Base-by-base conservation (phyloP, 1,284 basidiomycete species). In the Apiotrichum gracile region DNA sequence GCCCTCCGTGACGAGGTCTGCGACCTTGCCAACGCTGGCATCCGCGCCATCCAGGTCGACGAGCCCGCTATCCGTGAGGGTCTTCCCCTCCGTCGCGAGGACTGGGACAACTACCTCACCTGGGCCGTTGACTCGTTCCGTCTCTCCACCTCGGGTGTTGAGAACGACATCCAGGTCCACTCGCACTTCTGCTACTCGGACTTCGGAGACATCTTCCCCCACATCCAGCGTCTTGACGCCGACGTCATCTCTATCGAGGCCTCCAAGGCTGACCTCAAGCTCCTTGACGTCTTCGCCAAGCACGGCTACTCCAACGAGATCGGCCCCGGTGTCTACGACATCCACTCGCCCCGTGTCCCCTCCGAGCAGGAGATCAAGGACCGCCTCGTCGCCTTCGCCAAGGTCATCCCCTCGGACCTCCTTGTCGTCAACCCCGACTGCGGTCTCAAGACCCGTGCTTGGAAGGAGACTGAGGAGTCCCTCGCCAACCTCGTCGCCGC, bases 171-270 rank as follows among this genome's bases (percentile, higher is more conserved):
- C 69, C 92, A 97, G 80, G 91, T 91, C 64, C 92, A 96, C 81
- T 94, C 91, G 51, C 93, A 97, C 83, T 97, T 97, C 85, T 72
- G 69, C 61, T 76, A 77, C 76, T 77, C 76, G 43, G 78, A 80
- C 76, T 98, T 97, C 74, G 89, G 88, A 80, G 90, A 96, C 77
- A 96, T 97, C 79, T 97, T 97, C 88, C 84, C 89, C 52, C 93
- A 90, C 67, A 97, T 98, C 76, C 87, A 96, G 78, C 86, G 88
- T 66, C 87, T 98, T 60, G 96, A 99, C 72, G 93, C 94, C 66
- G 96, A 99, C 77, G 92, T 97, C 77, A 97, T 99, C 80, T 97
- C 92, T 51, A 97, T 99, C 73, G 94, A 97, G 79, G 92, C 93
- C 57, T 93, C 91, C 62, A 96, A 96, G 87, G 87, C 86, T 69